These are phyloP conservation scores for Blastobotrys capitulatus DNA, from an alignment of 1,139 yeast genomes.

Conservation along the genomic window DNA sequence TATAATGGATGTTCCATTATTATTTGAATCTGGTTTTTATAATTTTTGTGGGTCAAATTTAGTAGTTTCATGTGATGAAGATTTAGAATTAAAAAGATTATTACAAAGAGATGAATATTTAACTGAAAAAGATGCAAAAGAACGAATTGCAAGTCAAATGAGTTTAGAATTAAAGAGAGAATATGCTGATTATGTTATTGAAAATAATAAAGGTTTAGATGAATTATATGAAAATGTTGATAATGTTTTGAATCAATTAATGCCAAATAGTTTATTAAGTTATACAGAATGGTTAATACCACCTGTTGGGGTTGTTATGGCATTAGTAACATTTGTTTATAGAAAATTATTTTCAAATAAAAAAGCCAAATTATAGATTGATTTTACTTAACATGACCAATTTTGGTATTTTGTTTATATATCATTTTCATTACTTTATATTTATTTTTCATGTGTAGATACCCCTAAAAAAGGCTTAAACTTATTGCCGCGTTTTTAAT, in stretches of 20 bases:
- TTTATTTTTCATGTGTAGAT: not conserved
- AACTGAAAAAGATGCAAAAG: conserved; percentile 57
- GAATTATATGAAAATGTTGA: conserved; percentile 47
- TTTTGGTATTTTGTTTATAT: not conserved
- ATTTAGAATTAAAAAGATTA: conserved; percentile 59
- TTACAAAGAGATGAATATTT: conserved; percentile 62
- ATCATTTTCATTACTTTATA: not conserved
- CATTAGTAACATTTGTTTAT: conserved; percentile 28
- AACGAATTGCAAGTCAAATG: conserved; percentile 78
- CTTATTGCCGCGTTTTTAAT: not conserved
- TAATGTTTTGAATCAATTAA: conserved; percentile 39
- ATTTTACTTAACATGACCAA: not conserved
- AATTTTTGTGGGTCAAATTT: conserved; percentile 65
- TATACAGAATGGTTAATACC: conserved; percentile 46
- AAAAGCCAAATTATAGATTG: not conserved
- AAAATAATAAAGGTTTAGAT: conserved; percentile 52
- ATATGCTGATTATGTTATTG: conserved; percentile 61
- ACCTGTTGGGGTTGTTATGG: conserved; percentile 56
- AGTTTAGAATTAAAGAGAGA: conserved; percentile 49
- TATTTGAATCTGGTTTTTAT: conserved; percentile 76
- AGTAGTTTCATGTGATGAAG: conserved; percentile 58
- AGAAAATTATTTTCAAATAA: not conserved
- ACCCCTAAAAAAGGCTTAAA: no score
- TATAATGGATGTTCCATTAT: conserved; percentile 80
- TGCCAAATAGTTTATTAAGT: conserved; percentile 42